Conservation (phyloP, 345 rosid genomes). For the Euphorbia peplus region DNA sequence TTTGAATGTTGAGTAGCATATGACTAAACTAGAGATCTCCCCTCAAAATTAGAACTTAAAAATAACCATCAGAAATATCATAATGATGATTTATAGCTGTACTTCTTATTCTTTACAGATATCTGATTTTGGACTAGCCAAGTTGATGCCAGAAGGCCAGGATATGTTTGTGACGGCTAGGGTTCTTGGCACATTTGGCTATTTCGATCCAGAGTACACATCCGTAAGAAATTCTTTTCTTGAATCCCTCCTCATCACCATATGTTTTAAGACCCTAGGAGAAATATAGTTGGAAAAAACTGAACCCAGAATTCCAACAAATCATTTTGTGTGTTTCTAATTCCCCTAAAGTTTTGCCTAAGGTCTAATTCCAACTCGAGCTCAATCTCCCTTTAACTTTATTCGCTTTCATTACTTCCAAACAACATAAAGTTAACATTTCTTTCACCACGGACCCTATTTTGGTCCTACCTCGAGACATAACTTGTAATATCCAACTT, state of each 20-base stretch:
- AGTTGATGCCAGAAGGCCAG: constrained; percentile 93
- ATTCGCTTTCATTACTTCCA: background rate
- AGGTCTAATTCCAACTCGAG: background rate
- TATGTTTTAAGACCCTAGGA: background rate
- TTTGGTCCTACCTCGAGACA: background rate
- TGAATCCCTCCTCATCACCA: background rate
- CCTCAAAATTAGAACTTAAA: background rate
- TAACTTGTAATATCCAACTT: background rate
- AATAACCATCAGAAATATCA: background rate
- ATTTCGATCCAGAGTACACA: constrained; percentile 94
- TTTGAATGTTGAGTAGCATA: background rate
- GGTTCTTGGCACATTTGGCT: constrained; percentile 97
- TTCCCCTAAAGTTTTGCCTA: background rate
- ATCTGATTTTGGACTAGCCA: constrained; percentile 95
- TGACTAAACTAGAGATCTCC: background rate
- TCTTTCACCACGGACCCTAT: background rate
- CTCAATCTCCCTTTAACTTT: background rate
- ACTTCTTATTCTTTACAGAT: constrained; percentile 43
- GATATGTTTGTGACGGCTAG: constrained; percentile 78
- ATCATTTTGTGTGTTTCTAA: background rate
- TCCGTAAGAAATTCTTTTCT: constrained; percentile 51
- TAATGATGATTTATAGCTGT: constrained; percentile 10
- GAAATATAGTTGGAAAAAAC: background rate
- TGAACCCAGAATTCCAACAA: background rate
- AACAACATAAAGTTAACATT: background rate